Base-by-base conservation (phyloP, 108 stramenopile genomes). In the Skeletonema menzelii region DNA sequence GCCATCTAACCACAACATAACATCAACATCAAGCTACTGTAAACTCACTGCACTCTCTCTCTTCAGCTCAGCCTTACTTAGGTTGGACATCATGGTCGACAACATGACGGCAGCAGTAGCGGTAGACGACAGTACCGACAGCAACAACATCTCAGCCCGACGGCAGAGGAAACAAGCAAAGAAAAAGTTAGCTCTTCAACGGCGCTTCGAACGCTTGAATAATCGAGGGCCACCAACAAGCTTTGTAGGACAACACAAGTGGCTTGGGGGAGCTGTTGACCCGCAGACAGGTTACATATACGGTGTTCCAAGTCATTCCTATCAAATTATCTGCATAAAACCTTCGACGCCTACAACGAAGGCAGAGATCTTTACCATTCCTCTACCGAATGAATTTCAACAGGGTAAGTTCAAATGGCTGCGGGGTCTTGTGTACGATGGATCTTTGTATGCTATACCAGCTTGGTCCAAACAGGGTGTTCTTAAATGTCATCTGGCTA, bases 191-290 rank as follows among this genome's bases (percentile, higher is more conserved):
- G 72, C 72, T 11, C 63, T 35, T 28, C 63, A 19, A 11, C 72
- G 53, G 19, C 63, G 72, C 4, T 20, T 24, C 5, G 17, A 31
- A 3, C 72, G 72, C 5, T 27, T 73, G 63, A 19, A 26, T 3
- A 34, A 37, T 19, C 28, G 37, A 22, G 46, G 47, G 59, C 59
- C 59, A 19, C 5, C 30, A 1, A 72, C 60, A 11, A n/a, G 35
- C 19, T 63, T 63, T 35, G 71, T 63, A 77, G 60, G 91, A 87
- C 14, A 69, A 11, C 89, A 91, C 72, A 89, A 89, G 47, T 90
- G 90, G 78, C 79, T 93, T 34, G 92, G 92, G 15, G 92, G 92
- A 17, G 92, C 92, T 30, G 85, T 85, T 26, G 91, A 92, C 67
- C 73, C 79, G 0, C 59, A 70, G 6, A 88, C 88, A 38, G 92